A percentile compares a stretch with the other conserved stretches of the same genome.
phyloP scores from a whole-genome alignment of 2,329 filamentous ascomycete genomes.

The Penicillium sp. region DNA sequence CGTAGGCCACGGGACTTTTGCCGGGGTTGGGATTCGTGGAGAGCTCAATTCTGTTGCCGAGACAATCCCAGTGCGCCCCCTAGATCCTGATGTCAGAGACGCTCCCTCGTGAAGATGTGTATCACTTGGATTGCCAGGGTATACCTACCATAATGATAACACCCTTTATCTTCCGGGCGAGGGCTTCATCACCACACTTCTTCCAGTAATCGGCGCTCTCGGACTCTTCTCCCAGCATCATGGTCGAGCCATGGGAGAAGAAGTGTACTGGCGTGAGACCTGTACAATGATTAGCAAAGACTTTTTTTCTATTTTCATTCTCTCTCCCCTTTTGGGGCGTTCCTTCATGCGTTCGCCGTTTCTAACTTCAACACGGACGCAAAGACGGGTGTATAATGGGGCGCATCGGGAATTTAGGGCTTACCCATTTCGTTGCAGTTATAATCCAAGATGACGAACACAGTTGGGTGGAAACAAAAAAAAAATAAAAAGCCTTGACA shows the following conservation, averaged over 20 bases:
- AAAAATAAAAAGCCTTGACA: background rate
- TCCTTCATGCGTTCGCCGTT: background rate
- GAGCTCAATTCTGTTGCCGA: constrained; percentile 64
- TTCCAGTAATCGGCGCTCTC: constrained; percentile 70
- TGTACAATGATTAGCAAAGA: constrained; percentile 7
- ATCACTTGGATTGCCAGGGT: background rate
- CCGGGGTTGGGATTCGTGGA: constrained; percentile 64
- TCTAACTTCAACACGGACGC: background rate
- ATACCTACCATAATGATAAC: constrained; percentile 67
- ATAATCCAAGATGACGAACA: background rate
- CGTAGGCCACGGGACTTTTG: constrained; percentile 71
- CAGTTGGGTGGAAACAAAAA: background rate
- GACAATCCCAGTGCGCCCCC: constrained; percentile 71
- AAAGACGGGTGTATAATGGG: background rate
- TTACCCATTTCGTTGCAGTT: constrained; percentile 12
- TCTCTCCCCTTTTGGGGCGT: background rate
- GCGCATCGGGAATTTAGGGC: background rate
- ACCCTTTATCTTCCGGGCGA: constrained; percentile 65
- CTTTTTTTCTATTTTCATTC: background rate
- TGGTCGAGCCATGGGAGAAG: constrained; percentile 74
- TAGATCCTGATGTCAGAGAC: constrained; percentile 5
- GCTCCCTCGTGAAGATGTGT: background rate
- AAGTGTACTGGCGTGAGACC: constrained; percentile 64
- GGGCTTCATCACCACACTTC: constrained; percentile 66
- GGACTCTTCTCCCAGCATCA: constrained; percentile 72